Conservation (phyloP, 1,284 basidiomycete genomes). For the Tilletia setariae region DNA sequence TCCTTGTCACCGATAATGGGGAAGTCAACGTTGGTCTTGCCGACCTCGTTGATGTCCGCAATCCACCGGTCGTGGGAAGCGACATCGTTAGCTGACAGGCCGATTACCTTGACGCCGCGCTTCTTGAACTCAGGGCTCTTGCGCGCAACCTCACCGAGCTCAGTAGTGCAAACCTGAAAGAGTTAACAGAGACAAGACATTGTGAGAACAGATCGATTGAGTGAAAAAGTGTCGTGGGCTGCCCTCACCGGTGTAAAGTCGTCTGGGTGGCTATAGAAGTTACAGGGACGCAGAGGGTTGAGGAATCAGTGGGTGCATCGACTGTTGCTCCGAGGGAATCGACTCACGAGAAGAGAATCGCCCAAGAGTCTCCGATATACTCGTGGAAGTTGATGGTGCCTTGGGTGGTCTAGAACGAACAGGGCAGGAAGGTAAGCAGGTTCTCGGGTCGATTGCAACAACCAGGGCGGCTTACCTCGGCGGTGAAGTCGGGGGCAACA, state of each 20-base stretch:
- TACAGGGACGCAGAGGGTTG: conserved; percentile 58
- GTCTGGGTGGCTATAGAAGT: conserved; percentile 70
- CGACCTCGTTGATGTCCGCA: conserved; percentile 73
- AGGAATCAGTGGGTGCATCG: background rate
- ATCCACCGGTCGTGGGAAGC: conserved; percentile 80
- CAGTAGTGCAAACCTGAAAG: conserved; percentile 69
- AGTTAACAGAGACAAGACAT: background rate
- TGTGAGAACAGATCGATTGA: conserved; percentile 52
- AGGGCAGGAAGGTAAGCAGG: background rate
- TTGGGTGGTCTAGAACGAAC: conserved; percentile 11
- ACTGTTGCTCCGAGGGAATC: background rate
- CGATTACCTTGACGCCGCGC: conserved; percentile 74
- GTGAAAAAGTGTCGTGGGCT: no score
- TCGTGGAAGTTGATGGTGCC: conserved; percentile 71
- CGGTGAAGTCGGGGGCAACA: conserved; percentile 50
- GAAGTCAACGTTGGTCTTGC: conserved; percentile 75
- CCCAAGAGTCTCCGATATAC: conserved; percentile 85
- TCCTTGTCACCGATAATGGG: conserved; percentile 94
- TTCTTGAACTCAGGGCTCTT: conserved; percentile 77
- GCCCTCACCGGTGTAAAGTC: conserved; percentile 56
- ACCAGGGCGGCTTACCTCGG: conserved; percentile 37
- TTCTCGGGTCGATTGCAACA: background rate
- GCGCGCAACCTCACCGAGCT: conserved; percentile 90
- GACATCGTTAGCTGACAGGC: conserved; percentile 88
- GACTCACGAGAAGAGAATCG: conserved; percentile 51